Base-by-base conservation (phyloP, 768 basidiomycete species). In the Calocera viscosa region DNA sequence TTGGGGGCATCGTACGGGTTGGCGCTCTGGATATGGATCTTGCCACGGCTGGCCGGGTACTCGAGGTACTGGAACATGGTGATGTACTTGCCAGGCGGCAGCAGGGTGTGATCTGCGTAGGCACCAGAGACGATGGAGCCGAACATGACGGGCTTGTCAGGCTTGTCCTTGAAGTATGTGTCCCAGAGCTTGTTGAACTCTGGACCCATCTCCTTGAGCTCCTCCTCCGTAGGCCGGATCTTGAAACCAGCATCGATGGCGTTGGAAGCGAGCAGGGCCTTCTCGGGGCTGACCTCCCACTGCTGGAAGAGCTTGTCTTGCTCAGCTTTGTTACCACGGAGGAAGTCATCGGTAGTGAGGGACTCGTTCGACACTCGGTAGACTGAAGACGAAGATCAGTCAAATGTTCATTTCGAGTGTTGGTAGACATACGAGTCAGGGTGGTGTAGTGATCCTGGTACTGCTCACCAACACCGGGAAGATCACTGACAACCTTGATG, bases 391-490 rank as follows among this genome's bases (percentile, higher is more conserved):
- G 24, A 28, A 38, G 5, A 26, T 72, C 26, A 73, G 65, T 34
- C 66, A n/a, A 22, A 33, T 34, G 22, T 1, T n/a, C 26, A 32
- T 17, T 17, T 12, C 8, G 10, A 7, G 47, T 64, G 1, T 64
- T 40, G 63, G 40, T 16, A 53, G 39, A 73, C 82, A 65, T 70
- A 86, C 85, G 75, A 1, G 84, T 83, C 34, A 87, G 79, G 0
- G 86, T 88, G 12, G 86, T 87, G 73, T 87, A 88, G 72, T 88
- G 86, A 71, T 87, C 86, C 73, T 87, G 86, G 75, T 88, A 88
- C 74, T 88, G 76, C 74, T 87, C 85, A 49, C 86, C 86, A 66
- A 88, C 86, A 60, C 87, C 86, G 7, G 86, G 85, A 67, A 88
- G 80, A 71, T 88, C 85, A 69, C 83, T 85, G 69, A 87, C 83